Conservation (phyloP, 2,329 filamentous ascomycete species). For the Neonectria faginata region DNA sequence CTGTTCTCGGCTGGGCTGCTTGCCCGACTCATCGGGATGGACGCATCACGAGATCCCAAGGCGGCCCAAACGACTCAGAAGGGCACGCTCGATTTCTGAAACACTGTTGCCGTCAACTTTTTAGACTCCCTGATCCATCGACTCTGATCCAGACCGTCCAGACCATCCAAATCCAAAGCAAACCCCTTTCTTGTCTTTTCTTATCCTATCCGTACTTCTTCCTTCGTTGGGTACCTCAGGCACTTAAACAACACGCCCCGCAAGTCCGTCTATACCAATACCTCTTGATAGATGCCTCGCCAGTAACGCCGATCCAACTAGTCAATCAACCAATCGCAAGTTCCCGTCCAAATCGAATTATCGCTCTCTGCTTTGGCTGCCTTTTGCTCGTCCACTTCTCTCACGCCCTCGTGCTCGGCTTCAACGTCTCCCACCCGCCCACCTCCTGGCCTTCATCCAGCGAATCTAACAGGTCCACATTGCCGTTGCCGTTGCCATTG, state of each 20-base stretch:
- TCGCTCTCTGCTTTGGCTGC: neutral
- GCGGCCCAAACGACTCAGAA: neutral
- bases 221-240: neutral
- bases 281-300: conserved; percentile 4
- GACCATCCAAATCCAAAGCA: neutral
- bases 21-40: no score
- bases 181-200: neutral
- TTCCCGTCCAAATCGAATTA: conserved; percentile 3
- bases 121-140: neutral
- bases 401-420: conserved; percentile 54
- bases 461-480: conserved; percentile 59
- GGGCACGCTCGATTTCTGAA: neutral
- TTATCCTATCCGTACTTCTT: neutral
- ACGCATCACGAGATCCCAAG: neutral
- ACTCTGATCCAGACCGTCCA: neutral
- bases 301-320: conserved; percentile 14
- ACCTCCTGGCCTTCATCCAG: conserved; percentile 62
- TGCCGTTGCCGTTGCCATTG: conserved; percentile 30
- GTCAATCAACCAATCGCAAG: neutral
- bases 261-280: neutral
- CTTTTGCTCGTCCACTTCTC: neutral
- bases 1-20: no score
- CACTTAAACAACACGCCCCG: neutral
- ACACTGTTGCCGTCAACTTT: neutral
- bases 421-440: conserved; percentile 67